Evolutionary conservation across 768 basidiomycete species (phyloP).

Genomic region (Hericium coralloides): DNA sequence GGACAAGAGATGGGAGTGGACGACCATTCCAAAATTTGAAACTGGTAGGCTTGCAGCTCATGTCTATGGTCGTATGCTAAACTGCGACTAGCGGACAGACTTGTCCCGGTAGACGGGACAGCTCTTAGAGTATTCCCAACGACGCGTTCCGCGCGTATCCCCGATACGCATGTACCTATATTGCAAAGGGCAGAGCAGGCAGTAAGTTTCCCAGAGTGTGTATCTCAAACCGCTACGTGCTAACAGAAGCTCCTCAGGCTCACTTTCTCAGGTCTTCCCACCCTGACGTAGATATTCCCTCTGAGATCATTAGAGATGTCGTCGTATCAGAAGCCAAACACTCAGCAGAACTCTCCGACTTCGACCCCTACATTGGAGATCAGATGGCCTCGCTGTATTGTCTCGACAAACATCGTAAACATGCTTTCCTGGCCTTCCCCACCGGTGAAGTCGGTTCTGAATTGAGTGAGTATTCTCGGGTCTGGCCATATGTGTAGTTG

Average conservation of each 20-base stretch:
- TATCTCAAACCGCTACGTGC: not conserved
- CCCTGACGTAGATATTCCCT: conserved; percentile 66
- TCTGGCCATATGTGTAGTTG: not conserved
- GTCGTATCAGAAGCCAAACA: conserved; percentile 37
- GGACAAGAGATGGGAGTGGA: conserved; percentile 44
- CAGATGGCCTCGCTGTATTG: conserved; percentile 34
- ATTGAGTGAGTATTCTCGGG: conserved; percentile 42
- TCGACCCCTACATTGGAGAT: conserved; percentile 54
- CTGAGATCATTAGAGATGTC: conserved; percentile 54
- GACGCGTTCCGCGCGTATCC: conserved; percentile 33
- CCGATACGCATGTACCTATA: conserved; percentile 24
- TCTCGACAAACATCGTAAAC: conserved; percentile 15
- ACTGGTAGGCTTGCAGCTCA: conserved; percentile 15
- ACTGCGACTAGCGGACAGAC: not conserved
- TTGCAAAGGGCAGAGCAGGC: conserved; percentile 57
- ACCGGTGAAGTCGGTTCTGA: conserved; percentile 51
- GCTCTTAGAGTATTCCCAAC: conserved; percentile 46
- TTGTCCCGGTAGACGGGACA: conserved; percentile 18
- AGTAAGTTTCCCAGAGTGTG: conserved; percentile 28
- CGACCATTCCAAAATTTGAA: conserved; percentile 27
- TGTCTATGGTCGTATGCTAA: not conserved
- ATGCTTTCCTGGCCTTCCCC: conserved; percentile 44
- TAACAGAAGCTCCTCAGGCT: conserved; percentile 32
- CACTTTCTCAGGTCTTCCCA: conserved; percentile 63
- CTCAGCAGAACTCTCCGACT: conserved; percentile 27